Evolutionary conservation across 2,329 filamentous ascomycete genomes (phyloP), one percentile per base, ranked within the genome.

Genomic region (Aschersonia sp.): DNA sequence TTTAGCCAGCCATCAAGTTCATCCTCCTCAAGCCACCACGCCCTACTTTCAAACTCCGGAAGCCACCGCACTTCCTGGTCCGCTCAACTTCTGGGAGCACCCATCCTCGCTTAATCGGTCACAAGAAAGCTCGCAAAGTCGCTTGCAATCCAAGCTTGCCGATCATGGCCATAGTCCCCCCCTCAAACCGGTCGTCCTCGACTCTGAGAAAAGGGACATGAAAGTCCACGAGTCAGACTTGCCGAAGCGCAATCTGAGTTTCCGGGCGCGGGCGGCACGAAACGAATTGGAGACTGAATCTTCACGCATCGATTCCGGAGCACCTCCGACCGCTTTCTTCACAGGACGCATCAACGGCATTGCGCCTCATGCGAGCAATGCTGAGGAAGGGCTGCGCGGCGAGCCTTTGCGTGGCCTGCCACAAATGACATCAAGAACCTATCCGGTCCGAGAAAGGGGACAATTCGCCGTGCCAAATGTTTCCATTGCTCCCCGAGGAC

Each of bases 331-430:
- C 5, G 49, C 49, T 6, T 51, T 51, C 33, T 51, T 50, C 57
- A 30, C 56, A 57, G 11, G 57, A 61, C 4, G 56, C 60, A 56
- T 56, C 5, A 61, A 61, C 31, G 60, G 22, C 30, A 47, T 63
- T 40, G 63, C 67, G 46, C 62, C 67, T 49, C 53, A 71, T 35
- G 58, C 63, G 7, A 68, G 73, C 45, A 73, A 62, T 48, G 70
- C 66, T n/a, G 80, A 75, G 55, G 78, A 78, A 53, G 80, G 76
- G 56, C 62, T 79, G 37, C 72, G 67, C 56, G 81, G 80, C 51
- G 70, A 76, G 2, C 76, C 73, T 1, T 74, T 76, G 2, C 65
- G 61, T n/a, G 74, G 79, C 45, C 61, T 67, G 2, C 70, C 68
- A 8, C 35, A 37, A 37, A 9, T 12, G 5, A 8, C 35, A 2